Percentiles rank a stretch among this genome's conserved stretches.
These are phyloP conservation scores for Athelia psychrophila DNA, from an alignment of 1,284 basidiomycete genomes.

Conservation along the genomic window DNA sequence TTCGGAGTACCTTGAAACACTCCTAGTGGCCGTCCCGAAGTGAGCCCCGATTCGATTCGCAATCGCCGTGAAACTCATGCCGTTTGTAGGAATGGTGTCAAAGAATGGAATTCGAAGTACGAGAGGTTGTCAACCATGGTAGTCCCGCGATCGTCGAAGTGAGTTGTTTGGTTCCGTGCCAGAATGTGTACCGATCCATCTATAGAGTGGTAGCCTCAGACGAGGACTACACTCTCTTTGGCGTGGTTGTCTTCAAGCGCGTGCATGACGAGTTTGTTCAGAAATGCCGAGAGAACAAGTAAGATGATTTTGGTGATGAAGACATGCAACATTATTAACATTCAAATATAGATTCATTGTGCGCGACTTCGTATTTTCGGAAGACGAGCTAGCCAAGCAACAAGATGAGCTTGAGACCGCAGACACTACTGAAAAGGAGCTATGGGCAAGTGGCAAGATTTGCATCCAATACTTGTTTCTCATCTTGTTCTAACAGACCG, in stretches of 20 bases:
- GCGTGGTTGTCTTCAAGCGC: slow-evolving; percentile 89
- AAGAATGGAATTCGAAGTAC: slow-evolving; percentile 90
- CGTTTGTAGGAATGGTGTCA: slow-evolving; percentile 65
- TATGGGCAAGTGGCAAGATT: slow-evolving; percentile 71
- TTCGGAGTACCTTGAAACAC: slow-evolving; percentile 93
- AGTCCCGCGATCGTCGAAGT: slow-evolving; percentile 93
- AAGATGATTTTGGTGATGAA: slow-evolving; percentile 13
- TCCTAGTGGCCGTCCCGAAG: slow-evolving; percentile 95
- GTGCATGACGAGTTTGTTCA: slow-evolving; percentile 92
- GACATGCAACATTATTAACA: no score
- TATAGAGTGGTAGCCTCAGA: slow-evolving; percentile 72
- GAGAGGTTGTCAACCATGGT: slow-evolving; percentile 90
- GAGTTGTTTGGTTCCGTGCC: slow-evolving; percentile 26
- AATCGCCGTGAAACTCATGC: slow-evolving; percentile 20
- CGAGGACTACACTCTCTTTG: slow-evolving; percentile 87
- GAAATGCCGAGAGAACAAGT: slow-evolving; percentile 97
- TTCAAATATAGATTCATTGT: slow-evolving; percentile 84
- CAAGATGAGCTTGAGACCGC: slow-evolving; percentile 79
- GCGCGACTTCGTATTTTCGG: slow-evolving; percentile 93
- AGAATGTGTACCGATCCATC: slow-evolving; percentile 6
- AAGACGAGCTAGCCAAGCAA: slow-evolving; percentile 82
- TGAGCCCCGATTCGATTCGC: slow-evolving; percentile 29
- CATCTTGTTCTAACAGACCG: slow-evolving; percentile 58
- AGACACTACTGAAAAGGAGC: slow-evolving; percentile 90
- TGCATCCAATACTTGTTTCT: not conserved